Conservation (phyloP, 2,329 filamentous ascomycete genomes). For the Epicoccum nigrum region DNA sequence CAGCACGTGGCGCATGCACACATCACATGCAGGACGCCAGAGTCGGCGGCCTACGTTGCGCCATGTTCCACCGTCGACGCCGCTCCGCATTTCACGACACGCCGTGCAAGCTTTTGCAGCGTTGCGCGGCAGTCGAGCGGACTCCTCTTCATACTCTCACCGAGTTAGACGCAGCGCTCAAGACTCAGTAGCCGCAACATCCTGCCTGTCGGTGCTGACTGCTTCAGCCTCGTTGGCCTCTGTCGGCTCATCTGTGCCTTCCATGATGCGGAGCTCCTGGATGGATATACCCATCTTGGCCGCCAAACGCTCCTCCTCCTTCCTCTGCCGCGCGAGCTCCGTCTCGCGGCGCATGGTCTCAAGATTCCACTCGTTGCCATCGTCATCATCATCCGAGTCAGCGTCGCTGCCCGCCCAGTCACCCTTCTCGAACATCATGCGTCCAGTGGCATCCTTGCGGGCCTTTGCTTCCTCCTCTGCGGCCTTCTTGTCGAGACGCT, state of each 20-base stretch:
- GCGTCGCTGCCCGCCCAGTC: slow-evolving; percentile 77
- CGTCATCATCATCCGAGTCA: slow-evolving; percentile 65
- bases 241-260: slow-evolving; percentile 13
- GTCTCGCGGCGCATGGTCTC: slow-evolving; percentile 85
- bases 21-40: too few species aligned
- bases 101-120: slow-evolving; percentile 42
- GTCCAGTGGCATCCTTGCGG: slow-evolving; percentile 93
- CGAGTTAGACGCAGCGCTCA: slow-evolving; percentile 1
- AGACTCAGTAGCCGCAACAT: slow-evolving; percentile 9
- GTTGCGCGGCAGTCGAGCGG: slow-evolving; percentile 26
- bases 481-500: slow-evolving; percentile 91
- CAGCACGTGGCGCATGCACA: slow-evolving; percentile 3
- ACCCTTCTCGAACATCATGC: slow-evolving; percentile 94
- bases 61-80: background rate
- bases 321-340: slow-evolving; percentile 72
- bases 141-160: slow-evolving; percentile 10
- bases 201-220: slow-evolving; percentile 2
- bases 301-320: slow-evolving; percentile 74
- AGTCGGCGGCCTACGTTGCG: too few species aligned
- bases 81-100: background rate
- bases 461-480: slow-evolving; percentile 89
- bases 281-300: slow-evolving; percentile 28
- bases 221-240: slow-evolving; percentile 12
- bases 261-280: slow-evolving; percentile 22
- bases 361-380: slow-evolving; percentile 75